Evolutionary conservation across 768 basidiomycete genomes (phyloP).

Genomic region (Leccinum longicurvipes): DNA sequence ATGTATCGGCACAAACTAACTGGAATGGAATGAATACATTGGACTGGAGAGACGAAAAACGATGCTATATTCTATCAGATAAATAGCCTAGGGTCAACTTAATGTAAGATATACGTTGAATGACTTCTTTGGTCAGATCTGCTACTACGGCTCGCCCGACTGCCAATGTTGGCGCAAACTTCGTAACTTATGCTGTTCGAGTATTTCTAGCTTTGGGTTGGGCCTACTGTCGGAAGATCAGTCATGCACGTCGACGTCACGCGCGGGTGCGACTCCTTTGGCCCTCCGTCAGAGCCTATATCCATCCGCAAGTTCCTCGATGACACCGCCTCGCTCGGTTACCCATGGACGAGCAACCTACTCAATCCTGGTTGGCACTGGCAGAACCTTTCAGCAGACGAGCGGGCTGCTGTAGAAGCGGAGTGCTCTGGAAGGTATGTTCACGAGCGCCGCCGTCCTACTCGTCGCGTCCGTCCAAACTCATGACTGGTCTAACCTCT

Average conservation of each 20-base stretch:
- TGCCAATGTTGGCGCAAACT: too few relatives aligned
- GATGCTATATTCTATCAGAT: too few relatives aligned
- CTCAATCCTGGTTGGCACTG: constrained; percentile 26
- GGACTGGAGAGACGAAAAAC: too few relatives aligned
- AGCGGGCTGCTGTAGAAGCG: constrained; percentile 30
- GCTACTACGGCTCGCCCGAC: too few relatives aligned
- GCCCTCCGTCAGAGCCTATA: constrained; percentile 58
- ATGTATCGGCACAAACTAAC: constrained; percentile 27
- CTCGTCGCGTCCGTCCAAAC: neutral
- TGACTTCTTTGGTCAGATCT: too few relatives aligned
- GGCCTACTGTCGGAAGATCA: too few relatives aligned
- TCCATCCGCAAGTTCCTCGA: constrained; percentile 45
- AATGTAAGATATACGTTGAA: too few relatives aligned
- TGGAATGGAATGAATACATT: neutral
- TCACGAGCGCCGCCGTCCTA: neutral
- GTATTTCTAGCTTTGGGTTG: neutral
- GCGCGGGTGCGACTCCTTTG: constrained; percentile 50
- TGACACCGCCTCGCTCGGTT: constrained; percentile 21
- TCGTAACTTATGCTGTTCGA: neutral
- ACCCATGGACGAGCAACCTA: constrained; percentile 6
- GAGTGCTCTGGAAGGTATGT: constrained; percentile 42
- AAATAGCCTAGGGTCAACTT: too few relatives aligned
- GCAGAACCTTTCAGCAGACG: constrained; percentile 24
- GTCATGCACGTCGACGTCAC: constrained; percentile 24
- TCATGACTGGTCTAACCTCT: neutral